Evolutionary conservation across 2,329 filamentous ascomycete genomes (phyloP), one percentile per base, ranked within the genome.

Genomic region (Cladorrhinum sp.): DNA sequence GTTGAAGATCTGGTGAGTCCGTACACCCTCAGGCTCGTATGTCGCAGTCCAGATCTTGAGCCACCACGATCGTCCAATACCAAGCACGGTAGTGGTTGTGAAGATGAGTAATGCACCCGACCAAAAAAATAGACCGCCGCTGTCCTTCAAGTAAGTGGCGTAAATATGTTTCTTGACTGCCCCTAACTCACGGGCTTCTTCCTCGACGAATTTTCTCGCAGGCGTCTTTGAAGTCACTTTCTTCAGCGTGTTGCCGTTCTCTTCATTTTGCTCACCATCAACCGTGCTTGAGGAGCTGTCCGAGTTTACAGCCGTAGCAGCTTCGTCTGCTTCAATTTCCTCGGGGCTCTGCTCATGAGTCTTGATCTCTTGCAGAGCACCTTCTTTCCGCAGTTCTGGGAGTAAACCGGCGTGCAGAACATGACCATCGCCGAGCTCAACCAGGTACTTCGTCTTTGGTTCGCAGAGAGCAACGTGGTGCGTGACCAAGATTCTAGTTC

Each of bases 401-500:
- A 90, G 77, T 1, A 85, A 74, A 0, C 89, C 90, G 2, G 86
- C 81, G 64, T 88, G 78, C 45, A 87, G 78, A 8, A 89, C 81
- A 6, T 77, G 79, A 8, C 90, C 91, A 57, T 91, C 84, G 20
- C 85, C 87, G 1, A 95, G 81, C 63, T 91, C 84, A 3, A 93
- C 87, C 6, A 90, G 79, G 66, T 90, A 93, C 67, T 89, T 89
- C 6, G 91, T 86, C 69, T 84, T 84, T 12, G 88, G 79, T 60
- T 90, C 81, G 64, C 87, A 89, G 1, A 93, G 79, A 2, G 84
- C 84, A 20, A 92, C 86, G 67, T 93, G 90, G 69, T 95, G 91
- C 0, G 91, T 95, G 24, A 92, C 91, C 3, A 95, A 76, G 52
- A 95, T 90, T 27, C 90, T 79, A 1, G 91, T 95, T 58, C 91